phyloP scores from a whole-genome alignment of 1,139 yeast genomes.

The Yamadazyma songkhlaensis region DNA sequence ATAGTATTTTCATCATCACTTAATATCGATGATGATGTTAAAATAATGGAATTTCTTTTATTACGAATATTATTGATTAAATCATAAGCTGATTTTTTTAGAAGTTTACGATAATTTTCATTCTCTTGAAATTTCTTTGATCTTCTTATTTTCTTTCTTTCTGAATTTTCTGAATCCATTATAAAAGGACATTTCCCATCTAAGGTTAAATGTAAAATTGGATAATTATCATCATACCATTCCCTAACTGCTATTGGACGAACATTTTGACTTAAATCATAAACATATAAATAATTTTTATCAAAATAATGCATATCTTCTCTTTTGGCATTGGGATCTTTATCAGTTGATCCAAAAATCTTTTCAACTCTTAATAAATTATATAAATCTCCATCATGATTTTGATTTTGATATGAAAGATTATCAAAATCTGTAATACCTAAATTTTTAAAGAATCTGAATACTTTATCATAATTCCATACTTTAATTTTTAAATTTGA shows the following conservation, averaged over 20 bases:
- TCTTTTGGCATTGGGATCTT: constrained; percentile 81
- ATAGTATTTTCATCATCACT: constrained; percentile 16
- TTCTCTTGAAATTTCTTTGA: constrained; percentile 40
- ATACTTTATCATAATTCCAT: constrained; percentile 86
- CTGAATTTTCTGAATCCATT: constrained; percentile 44
- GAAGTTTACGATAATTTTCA: constrained; percentile 36
- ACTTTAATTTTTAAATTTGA: constrained; percentile 63
- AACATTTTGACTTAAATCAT: constrained; percentile 74
- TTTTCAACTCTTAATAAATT: constrained; percentile 80
- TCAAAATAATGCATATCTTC: constrained; percentile 85
- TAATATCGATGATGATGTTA: constrained; percentile 8
- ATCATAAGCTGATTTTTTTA: constrained; percentile 35
- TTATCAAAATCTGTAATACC: constrained; percentile 39
- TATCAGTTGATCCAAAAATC: constrained; percentile 80
- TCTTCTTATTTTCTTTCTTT: constrained; percentile 37
- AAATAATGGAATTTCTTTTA: constrained; percentile 15
- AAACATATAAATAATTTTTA: constrained; percentile 64
- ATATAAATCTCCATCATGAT: constrained; percentile 46
- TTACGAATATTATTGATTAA: constrained; percentile 26
- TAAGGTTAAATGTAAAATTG: constrained; percentile 42
- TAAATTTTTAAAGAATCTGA: constrained; percentile 72
- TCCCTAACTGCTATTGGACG: constrained; percentile 84
- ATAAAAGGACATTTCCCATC: constrained; percentile 76
- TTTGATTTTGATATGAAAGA: constrained; percentile 16
- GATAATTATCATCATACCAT: constrained; percentile 56